Conservation (phyloP, 192 early-diverging fungal species). For the Podochytrium sp. region DNA sequence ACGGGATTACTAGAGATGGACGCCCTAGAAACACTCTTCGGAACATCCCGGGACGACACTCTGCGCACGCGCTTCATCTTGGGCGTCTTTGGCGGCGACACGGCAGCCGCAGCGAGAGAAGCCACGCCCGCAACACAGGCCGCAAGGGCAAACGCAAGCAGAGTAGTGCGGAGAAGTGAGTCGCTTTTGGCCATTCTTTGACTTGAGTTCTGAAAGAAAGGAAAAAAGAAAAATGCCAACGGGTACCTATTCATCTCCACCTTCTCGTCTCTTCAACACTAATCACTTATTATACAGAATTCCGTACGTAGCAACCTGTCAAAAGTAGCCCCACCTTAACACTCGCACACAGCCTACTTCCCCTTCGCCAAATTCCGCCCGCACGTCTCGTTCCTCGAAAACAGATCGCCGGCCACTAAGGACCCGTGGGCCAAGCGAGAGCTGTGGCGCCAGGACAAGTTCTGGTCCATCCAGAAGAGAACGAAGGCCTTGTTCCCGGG, state of each 20-base stretch:
- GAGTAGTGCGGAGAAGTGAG: not conserved
- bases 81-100: not conserved
- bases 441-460: constrained; percentile 49
- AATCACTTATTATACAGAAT: no score
- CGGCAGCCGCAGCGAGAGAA: not conserved
- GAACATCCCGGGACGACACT: no score
- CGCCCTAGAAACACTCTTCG: no score
- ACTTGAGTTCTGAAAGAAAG: not conserved
- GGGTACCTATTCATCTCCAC: not conserved
- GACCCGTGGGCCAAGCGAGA: constrained; percentile 57
- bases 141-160: not conserved
- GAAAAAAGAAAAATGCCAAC: not conserved
- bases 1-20: no score
- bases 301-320: no score
- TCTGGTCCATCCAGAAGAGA: constrained; percentile 39
- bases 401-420: not conserved
- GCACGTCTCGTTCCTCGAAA: constrained; percentile 30
- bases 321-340: no score
- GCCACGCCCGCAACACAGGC: not conserved
- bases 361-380: not conserved
- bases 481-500: constrained; percentile 42
- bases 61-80: no score
- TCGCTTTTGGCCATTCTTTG: not conserved
- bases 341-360: no score
- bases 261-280: not conserved